Percentiles rank a stretch among this genome's conserved stretches.
Conservation (phyloP, 2,329 filamentous ascomycete species). For the Leptographium flavum region DNA sequence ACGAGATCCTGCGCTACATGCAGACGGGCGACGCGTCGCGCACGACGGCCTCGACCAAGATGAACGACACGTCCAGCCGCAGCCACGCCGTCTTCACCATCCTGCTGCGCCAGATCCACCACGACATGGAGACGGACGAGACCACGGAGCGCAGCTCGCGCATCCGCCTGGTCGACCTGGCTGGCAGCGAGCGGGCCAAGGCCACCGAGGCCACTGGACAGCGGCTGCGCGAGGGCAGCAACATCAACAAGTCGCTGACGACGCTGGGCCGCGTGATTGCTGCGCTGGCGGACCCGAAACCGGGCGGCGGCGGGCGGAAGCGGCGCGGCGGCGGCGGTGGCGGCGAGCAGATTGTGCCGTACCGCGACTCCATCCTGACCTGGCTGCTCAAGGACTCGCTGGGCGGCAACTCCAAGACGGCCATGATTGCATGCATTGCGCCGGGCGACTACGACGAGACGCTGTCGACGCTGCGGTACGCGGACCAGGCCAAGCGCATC, state of each 20-base stretch:
- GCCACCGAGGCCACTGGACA: constrained; percentile 88
- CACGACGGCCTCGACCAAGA: constrained; percentile 88
- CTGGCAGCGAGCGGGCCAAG: constrained; percentile 88
- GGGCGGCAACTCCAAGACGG: constrained; percentile 93
- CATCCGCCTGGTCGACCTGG: constrained; percentile 88
- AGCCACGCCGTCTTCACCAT: constrained; percentile 98
- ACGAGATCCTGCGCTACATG: constrained; percentile 84
- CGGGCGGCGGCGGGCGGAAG: constrained; percentile 49
- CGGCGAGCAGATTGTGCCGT: constrained; percentile 65
- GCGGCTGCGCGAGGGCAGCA: constrained; percentile 82
- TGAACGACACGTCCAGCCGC: constrained; percentile 96
- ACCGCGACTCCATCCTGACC: constrained; percentile 71
- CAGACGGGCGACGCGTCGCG: constrained; percentile 75
- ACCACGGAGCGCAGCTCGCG: constrained; percentile 89
- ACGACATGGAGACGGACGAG: constrained; percentile 93
- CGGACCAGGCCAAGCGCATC: constrained; percentile 94
- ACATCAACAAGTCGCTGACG: constrained; percentile 98
- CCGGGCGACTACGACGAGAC: constrained; percentile 96
- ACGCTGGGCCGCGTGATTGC: constrained; percentile 93
- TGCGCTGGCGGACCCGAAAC: constrained; percentile 65
- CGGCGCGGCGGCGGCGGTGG: constrained; percentile 23
- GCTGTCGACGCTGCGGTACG: constrained; percentile 86
- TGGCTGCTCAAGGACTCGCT: constrained; percentile 92
- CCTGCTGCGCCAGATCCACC: constrained; percentile 94
- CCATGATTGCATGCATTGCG: constrained; percentile 97